phyloP scores from a whole-genome alignment of 2,329 filamentous ascomycete species.

The Cladosporium sp. region DNA sequence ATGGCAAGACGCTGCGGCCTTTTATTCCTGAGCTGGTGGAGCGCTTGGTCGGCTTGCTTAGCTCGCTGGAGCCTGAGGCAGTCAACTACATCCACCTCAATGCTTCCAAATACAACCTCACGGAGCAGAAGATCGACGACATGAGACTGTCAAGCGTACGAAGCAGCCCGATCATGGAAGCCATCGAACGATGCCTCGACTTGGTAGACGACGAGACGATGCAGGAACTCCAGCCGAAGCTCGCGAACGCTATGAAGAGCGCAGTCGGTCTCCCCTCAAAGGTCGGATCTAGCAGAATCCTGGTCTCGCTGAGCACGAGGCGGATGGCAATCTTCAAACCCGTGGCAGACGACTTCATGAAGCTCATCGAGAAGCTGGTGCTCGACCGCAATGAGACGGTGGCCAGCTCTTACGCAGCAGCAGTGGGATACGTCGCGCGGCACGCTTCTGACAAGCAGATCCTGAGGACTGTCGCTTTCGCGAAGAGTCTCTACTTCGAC shows the following conservation, averaged over 20 bases:
- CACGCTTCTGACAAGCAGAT: constrained; percentile 54
- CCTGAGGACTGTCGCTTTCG: constrained; percentile 48
- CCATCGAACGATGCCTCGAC: constrained; percentile 82
- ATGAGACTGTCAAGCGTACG: constrained; percentile 75
- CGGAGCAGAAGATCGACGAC: constrained; percentile 84
- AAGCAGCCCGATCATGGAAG: constrained; percentile 83
- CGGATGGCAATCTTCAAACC: constrained; percentile 69
- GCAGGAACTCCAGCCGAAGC: constrained; percentile 60
- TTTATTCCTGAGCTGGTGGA: constrained; percentile 79
- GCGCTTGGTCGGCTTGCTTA: constrained; percentile 73
- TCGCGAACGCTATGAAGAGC: constrained; percentile 75
- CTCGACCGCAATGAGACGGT: constrained; percentile 93
- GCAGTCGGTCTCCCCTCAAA: constrained; percentile 91
- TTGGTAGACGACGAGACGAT: constrained; percentile 75
- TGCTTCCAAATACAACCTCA: constrained; percentile 74
- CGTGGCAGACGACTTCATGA: constrained; percentile 69
- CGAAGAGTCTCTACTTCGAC: constrained; percentile 68
- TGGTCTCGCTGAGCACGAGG: constrained; percentile 77
- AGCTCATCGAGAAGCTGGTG: constrained; percentile 70
- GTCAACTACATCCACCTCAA: constrained; percentile 92
- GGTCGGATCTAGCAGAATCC: constrained; percentile 78
- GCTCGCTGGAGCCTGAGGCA: constrained; percentile 78
- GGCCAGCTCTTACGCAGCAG: constrained; percentile 77
- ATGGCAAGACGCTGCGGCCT: constrained; percentile 65
- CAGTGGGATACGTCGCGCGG: constrained; percentile 76